These are phyloP conservation scores for Backusella sp. DNA, from an alignment of 192 early-diverging fungal species.

Conservation along the genomic window DNA sequence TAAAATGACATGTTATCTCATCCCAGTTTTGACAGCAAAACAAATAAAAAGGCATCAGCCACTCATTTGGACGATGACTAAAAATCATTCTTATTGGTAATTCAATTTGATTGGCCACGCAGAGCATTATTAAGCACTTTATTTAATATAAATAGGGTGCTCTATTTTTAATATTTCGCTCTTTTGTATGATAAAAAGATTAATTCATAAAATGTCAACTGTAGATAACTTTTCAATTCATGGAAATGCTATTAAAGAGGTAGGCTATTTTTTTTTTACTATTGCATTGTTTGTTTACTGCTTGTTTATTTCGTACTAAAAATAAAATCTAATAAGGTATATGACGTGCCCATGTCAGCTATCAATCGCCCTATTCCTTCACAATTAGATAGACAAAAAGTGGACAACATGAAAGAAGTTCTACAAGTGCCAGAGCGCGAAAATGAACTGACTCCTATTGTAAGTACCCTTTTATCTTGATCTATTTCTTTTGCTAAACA, in stretches of 20 bases:
- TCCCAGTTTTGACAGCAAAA: background rate
- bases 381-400: constrained; percentile 20
- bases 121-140: constrained; percentile 1
- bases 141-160: background rate
- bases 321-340: constrained; percentile 1
- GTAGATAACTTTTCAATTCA: constrained; percentile 32
- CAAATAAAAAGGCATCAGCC: background rate
- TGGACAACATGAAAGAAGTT: constrained; percentile 17
- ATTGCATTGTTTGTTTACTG: background rate
- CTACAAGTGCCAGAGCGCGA: background rate
- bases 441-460: constrained; percentile 23
- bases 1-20: background rate
- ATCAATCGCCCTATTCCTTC: constrained; percentile 26
- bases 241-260: constrained; percentile 17
- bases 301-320: background rate
- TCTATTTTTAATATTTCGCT: background rate
- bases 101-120: background rate
- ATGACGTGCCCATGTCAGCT: constrained; percentile 15
- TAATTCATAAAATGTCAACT: background rate
- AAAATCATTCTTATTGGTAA: background rate
- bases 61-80: background rate
- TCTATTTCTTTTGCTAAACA: background rate
- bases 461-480: background rate
- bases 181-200: background rate
- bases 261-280: background rate